Evolutionary conservation across 129 eudicot species (phyloP), one percentile per base, ranked within the genome.

Genomic region (Erigeron canadensis): DNA sequence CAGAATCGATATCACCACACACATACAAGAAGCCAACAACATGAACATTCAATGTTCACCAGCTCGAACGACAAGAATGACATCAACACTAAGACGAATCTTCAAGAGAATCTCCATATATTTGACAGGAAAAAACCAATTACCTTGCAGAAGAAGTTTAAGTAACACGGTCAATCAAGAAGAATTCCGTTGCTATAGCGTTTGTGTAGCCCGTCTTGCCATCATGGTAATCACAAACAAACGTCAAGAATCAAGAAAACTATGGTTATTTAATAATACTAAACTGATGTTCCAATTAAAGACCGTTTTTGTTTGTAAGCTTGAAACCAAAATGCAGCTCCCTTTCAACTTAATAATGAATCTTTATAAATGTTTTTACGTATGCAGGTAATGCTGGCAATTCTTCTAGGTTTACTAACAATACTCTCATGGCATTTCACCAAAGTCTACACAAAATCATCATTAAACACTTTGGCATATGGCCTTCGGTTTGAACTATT

Each of bases 381-480:
- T 62, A 22, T 81, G 86, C 88, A 93, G 98, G 87, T 80, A 16
- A 88, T 94, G 95, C 78, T 89, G 73, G 96, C 95, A 55, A 80
- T 94, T 77, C 75, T 94, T 80, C 89, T 94, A 73, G 98, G 98
- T 56, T 71, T 94, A 71, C 76, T 94, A 71, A 94, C 98, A 64
- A 61, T 94, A 67, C 85, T 94, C 63, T 87, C 98, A 9, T 94
- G 98, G 98, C 96, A 94, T 79, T 87, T 94, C 66, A 89, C 98
- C 21, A 82, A 86, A 81, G 96, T 85, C 17, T 89, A 94, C 79
- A 94, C 98, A 7, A 82, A 84, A 78, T 85, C 83, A 79, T 94
- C 98, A 16, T 71, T 94, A 40, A 79, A 87, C 46, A 75, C 86
- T 54, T 74, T 94, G 77, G 98, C 98, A 23, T 87, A 66, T 70